Conservation (phyloP, 208 protist species). For the Acanthamoeba sp. region DNA sequence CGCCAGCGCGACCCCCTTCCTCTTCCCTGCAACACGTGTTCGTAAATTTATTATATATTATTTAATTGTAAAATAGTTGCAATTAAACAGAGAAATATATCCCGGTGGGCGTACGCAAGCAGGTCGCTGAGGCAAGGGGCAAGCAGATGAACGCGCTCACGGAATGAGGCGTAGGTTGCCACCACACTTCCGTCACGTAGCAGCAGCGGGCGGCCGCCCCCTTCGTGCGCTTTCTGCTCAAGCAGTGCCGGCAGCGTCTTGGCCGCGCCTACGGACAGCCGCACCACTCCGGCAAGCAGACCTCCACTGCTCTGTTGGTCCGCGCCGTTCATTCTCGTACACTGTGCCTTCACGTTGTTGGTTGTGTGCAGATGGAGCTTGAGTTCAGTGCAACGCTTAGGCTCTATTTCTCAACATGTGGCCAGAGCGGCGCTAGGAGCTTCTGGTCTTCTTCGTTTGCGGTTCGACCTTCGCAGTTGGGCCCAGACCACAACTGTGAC, state of each 20-base stretch:
- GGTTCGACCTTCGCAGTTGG: too few relatives aligned
- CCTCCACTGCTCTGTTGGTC: background rate
- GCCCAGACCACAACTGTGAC: too few relatives aligned
- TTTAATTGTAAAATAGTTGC: background rate
- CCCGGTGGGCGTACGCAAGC: background rate
- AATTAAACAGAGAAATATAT: background rate
- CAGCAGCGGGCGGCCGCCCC: slow-evolving; percentile 3
- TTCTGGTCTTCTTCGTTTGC: too few relatives aligned
- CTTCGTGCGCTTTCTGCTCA: background rate
- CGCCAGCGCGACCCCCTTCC: background rate
- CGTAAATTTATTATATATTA: background rate
- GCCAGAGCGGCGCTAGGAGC: too few relatives aligned
- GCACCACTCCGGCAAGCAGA: background rate
- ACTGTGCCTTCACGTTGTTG: too few relatives aligned
- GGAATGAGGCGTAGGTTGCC: slow-evolving; percentile 31
- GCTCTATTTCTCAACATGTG: too few relatives aligned
- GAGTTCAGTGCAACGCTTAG: too few relatives aligned
- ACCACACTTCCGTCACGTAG: background rate
- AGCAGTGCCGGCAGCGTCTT: slow-evolving; percentile 14
- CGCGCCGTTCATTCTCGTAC: background rate
- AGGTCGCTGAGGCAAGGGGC: background rate
- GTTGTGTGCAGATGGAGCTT: background rate
- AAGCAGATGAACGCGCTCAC: background rate
- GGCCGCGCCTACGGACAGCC: background rate
- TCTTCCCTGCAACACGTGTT: background rate